Evolutionary conservation across 2,329 filamentous ascomycete species (phyloP).

Genomic region (Akanthomyces uredinophilus): DNA sequence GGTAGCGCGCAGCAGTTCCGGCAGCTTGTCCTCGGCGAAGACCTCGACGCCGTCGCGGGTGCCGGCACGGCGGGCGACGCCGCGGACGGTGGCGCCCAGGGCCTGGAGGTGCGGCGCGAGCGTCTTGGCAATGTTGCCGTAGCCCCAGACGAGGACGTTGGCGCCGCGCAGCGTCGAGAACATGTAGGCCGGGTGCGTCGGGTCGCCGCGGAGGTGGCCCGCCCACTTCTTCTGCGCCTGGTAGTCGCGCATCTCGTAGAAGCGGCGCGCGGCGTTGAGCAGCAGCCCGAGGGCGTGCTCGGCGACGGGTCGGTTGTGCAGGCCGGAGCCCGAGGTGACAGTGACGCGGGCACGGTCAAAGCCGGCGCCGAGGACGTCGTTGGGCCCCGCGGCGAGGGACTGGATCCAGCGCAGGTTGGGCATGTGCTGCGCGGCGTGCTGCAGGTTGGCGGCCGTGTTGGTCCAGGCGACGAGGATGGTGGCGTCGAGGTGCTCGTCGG

Average conservation of each 20-base stretch:
- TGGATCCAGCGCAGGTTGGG: conserved; percentile 60
- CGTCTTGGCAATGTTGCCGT: conserved; percentile 60
- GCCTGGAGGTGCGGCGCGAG: conserved; percentile 49
- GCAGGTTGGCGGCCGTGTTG: conserved; percentile 54
- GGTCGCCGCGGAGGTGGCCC: conserved; percentile 50
- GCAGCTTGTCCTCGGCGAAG: conserved; percentile 47
- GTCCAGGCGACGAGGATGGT: conserved; percentile 58
- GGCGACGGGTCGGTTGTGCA: conserved; percentile 60
- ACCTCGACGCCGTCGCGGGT: conserved; percentile 56
- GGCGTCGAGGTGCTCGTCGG: conserved; percentile 54
- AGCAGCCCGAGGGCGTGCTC: conserved; percentile 59
- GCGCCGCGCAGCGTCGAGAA: conserved; percentile 58
- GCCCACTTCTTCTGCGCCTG: conserved; percentile 55
- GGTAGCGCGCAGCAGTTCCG: conserved; percentile 49
- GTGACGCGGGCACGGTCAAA: conserved; percentile 47
- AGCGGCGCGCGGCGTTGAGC: conserved; percentile 49
- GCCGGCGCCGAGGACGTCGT: conserved; percentile 58
- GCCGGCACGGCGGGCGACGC: conserved; percentile 51
- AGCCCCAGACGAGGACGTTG: conserved; percentile 57
- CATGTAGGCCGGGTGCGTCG: conserved; percentile 46
- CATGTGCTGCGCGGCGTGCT: conserved; percentile 50
- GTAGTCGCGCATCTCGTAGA: conserved; percentile 59
- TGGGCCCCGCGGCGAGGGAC: conserved; percentile 60
- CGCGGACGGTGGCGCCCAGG: conserved; percentile 54
- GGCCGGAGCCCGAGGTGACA: conserved; percentile 58